Base-by-base conservation (phyloP, 768 basidiomycete species). In the Tephrocybe sp. region DNA sequence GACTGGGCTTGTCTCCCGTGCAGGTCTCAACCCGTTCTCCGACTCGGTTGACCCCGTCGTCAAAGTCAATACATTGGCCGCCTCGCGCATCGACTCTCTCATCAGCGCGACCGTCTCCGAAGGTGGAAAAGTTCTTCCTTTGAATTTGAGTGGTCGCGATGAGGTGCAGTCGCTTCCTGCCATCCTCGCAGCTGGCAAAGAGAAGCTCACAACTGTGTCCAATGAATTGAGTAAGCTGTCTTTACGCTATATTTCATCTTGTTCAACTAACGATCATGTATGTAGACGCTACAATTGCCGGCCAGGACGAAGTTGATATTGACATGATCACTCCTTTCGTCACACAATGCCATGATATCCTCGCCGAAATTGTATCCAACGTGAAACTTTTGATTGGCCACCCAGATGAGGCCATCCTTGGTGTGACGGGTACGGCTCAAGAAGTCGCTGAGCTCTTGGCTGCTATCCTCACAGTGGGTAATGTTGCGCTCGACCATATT, bases 141-240 rank as follows among this genome's bases (percentile, higher is more conserved):
- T n/a, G 33, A 30, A 30, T 12, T 34, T n/a, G 33, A 15, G 7
- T 34, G 33, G 33, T 34, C 15, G 11, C 11, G 34, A 42, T 22
- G 24, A 42, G 9, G 19, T 52, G 29, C 29, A 54, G 24, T 47
- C 55, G 33, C 51, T 50, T 34, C 46, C 45, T 15, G 48, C 24
- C 24, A 44, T 55, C 33, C 40, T 54, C n/a, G 6, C n/a, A 1
- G 45, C 19, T 25, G 31, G 43, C n/a, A 37, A 49, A 27, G 39
- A 23, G n/a, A 44, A 42, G 18, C 40, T 57, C 34, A 13, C 29
- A 1, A 16, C 5, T 9, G 29, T 55, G 8, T 43, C 3, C 12
- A n/a, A 40, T 0, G 10, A 31, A 5, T 37, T 45, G 15, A 24
- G 49, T 50, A 36, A 12, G 42, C n/a, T n/a, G n/a, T n/a, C n/a